phyloP scores from a whole-genome alignment of 1,284 basidiomycete species.

The Papiliotrema flavescens region DNA sequence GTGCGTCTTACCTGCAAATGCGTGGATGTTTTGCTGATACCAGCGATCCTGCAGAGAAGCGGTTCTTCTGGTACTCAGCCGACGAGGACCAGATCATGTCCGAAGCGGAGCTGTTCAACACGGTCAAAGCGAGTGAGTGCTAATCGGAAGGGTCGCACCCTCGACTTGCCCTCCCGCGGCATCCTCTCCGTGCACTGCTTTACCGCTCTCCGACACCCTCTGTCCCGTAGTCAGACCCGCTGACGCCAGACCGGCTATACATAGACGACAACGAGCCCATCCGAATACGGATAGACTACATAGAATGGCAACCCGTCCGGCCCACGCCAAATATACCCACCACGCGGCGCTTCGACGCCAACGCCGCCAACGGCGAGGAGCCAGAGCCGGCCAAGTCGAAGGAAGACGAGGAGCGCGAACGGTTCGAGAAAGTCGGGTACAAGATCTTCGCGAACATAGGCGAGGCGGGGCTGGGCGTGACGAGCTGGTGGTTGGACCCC shows the following conservation, averaged over 20 bases:
- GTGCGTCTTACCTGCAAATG: conserved; percentile 7
- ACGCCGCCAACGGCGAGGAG: conserved; percentile 14
- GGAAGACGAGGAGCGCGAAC: conserved; percentile 53
- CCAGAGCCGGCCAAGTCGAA: conserved; percentile 58
- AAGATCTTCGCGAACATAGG: conserved; percentile 76
- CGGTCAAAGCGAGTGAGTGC: conserved; percentile 43
- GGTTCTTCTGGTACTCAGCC: conserved; percentile 20
- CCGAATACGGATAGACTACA: conserved; percentile 80
- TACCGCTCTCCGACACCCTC: not conserved
- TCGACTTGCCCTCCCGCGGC: not conserved
- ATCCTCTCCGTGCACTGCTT: not conserved
- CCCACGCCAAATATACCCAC: conserved; percentile 61
- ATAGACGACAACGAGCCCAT: conserved; percentile 77
- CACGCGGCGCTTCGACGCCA: not conserved
- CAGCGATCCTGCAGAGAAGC: conserved; percentile 60
- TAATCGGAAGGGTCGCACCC: not conserved
- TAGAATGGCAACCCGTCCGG: conserved; percentile 87
- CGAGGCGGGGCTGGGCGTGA: conserved; percentile 76
- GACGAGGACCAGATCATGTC: conserved; percentile 41
- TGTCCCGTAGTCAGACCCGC: not conserved
- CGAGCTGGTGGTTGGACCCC: conserved; percentile 55
- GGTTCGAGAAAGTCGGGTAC: conserved; percentile 62
- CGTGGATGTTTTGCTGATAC: not conserved
- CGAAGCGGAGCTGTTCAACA: conserved; percentile 58
- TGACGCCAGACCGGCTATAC: conserved; percentile 67